These are phyloP conservation scores for Nicotiana attenuata DNA, from an alignment of 257 asterid genomes.

Conservation along the genomic window DNA sequence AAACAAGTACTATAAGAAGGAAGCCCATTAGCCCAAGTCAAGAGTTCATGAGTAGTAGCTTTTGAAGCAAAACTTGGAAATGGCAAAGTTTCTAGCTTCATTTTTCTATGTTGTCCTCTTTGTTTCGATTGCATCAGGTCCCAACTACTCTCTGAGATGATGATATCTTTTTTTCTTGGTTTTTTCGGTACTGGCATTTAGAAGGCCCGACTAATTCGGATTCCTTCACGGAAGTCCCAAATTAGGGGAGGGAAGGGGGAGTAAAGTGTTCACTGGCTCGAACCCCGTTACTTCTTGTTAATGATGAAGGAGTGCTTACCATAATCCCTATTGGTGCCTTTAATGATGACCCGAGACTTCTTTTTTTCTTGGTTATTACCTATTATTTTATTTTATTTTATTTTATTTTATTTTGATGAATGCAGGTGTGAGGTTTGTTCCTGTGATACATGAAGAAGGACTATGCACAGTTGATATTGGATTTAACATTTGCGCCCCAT, in stretches of 20 bases:
- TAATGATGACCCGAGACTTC: too few relatives aligned
- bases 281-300: too few relatives aligned
- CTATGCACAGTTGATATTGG: neutral
- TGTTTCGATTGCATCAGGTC: neutral
- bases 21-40: neutral
- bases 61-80: neutral
- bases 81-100: neutral
- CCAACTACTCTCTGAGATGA: too few relatives aligned
- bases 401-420: neutral
- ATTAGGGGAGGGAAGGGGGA: too few relatives aligned
- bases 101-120: neutral
- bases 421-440: neutral
- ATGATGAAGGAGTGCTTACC: too few relatives aligned
- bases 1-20: neutral
- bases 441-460: neutral
- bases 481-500: neutral
- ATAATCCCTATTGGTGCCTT: too few relatives aligned
- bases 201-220: too few relatives aligned
- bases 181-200: too few relatives aligned
- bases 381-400: neutral
- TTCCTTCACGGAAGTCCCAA: too few relatives aligned
- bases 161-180: too few relatives aligned
- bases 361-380: too few relatives aligned
- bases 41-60: neutral
- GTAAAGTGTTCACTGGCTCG: too few relatives aligned